Evolutionary conservation across 108 stramenopile species (phyloP).

Genomic region (Discostella stelligeroides): DNA sequence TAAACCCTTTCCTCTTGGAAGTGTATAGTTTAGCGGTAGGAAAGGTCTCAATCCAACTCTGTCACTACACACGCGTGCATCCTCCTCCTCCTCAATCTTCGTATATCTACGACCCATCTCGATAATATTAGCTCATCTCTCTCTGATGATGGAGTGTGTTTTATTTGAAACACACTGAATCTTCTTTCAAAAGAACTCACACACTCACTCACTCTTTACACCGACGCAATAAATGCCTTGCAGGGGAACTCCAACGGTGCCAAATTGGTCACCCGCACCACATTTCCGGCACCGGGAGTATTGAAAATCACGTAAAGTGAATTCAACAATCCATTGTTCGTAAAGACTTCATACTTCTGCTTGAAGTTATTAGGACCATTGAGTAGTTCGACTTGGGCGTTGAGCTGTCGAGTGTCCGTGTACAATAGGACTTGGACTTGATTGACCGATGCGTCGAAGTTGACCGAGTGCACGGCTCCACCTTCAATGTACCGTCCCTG

Average conservation of each 20-base stretch:
- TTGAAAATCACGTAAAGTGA: slow-evolving; percentile 57
- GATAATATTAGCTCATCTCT: no score
- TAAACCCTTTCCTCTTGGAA: no score
- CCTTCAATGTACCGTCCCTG: slow-evolving; percentile 55
- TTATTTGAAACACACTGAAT: no score
- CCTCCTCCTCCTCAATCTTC: no score
- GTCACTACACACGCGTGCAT: no score
- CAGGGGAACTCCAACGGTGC: slow-evolving; percentile 61
- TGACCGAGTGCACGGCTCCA: slow-evolving; percentile 53
- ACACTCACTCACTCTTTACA: no score
- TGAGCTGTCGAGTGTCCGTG: slow-evolving; percentile 58
- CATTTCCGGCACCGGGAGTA: slow-evolving; percentile 55
- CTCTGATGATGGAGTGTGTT: no score
- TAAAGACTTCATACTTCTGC: slow-evolving; percentile 59
- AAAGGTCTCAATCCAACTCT: no score
- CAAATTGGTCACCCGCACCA: slow-evolving; percentile 56
- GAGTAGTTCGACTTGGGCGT: slow-evolving; percentile 55
- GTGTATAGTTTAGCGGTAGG: no score
- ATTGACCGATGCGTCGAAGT: slow-evolving; percentile 53
- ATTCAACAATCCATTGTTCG: slow-evolving; percentile 58
- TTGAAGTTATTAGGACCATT: slow-evolving; percentile 64
- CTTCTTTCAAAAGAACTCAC: no score
- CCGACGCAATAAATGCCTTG: slow-evolving; percentile 56
- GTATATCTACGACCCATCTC: no score
- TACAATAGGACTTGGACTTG: slow-evolving; percentile 54